These are phyloP conservation scores for Fagopyrum esculentum DNA, from an alignment of 148 eudicot species.

Conservation along the genomic window DNA sequence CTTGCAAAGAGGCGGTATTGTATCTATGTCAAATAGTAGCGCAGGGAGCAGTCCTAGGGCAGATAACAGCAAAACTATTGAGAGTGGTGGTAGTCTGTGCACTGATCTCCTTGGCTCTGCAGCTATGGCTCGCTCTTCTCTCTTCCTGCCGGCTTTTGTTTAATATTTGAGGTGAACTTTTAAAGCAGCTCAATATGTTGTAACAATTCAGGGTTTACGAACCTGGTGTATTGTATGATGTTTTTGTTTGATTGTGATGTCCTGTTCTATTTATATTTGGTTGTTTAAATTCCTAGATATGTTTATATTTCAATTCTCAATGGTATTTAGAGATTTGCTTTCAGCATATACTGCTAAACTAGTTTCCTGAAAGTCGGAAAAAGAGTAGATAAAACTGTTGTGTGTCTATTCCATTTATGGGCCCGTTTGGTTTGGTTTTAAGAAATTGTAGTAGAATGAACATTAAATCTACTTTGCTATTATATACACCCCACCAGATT, in stretches of 20 bases:
- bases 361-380: no score
- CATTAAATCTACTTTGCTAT: no score
- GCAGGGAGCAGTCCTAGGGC: conserved; percentile 34
- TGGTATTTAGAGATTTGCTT: not conserved
- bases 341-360: no score
- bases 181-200: conserved; percentile 8
- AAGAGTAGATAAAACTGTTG: no score
- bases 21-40: conserved; percentile 57
- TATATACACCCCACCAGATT: no score
- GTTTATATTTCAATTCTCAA: not conserved
- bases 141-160: not conserved
- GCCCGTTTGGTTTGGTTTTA: no score
- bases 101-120: conserved; percentile 3
- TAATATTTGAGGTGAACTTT: not conserved
- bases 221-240: not conserved
- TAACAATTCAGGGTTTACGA: not conserved
- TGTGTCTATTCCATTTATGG: no score
- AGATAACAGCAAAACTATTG: conserved; percentile 13
- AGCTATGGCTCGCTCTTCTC: no score
- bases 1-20: conserved; percentile 40
- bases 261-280: not conserved
- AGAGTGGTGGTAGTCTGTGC: conserved; percentile 6
- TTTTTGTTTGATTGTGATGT: not conserved
- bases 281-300: not conserved
- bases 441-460: no score